Percentiles rank a stretch among this genome's conserved stretches.
These are phyloP conservation scores for Chaetoceros muelleri DNA, from an alignment of 108 stramenopile species.

Conservation along the genomic window DNA sequence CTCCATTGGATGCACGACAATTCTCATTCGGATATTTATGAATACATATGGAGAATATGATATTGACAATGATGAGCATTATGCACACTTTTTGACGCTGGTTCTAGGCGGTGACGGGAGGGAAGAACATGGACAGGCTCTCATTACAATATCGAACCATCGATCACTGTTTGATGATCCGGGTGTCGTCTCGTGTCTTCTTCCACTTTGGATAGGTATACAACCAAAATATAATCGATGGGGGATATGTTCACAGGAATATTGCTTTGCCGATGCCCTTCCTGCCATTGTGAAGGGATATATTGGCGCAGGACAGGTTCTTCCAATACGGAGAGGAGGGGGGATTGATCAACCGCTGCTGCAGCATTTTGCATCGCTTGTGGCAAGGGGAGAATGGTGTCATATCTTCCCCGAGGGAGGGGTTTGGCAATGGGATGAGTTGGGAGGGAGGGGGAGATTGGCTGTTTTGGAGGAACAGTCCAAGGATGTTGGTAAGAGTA, in stretches of 20 bases:
- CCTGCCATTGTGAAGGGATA: constrained; percentile 32
- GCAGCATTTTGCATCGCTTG: constrained; percentile 34
- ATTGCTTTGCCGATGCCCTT: constrained; percentile 47
- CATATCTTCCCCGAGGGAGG: constrained; percentile 68
- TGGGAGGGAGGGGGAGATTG: constrained; percentile 26
- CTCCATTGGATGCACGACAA: constrained; percentile 26
- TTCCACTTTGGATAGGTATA: constrained; percentile 27
- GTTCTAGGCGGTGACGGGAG: constrained; percentile 3
- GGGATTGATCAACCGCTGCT: constrained; percentile 48
- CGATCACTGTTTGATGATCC: constrained; percentile 56
- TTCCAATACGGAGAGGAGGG: constrained; percentile 46
- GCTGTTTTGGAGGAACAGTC: constrained; percentile 1
- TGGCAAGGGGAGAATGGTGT: constrained; percentile 53
- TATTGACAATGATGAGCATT: constrained; percentile 19
- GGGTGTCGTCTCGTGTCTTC: constrained; percentile 35
- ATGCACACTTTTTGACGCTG: constrained; percentile 16
- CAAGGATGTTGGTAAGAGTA: constrained; percentile 11
- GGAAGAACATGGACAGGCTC: constrained; percentile 5
- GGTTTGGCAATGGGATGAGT: constrained; percentile 46
- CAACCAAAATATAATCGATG: constrained; percentile 49
- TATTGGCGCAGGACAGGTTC: constrained; percentile 47
- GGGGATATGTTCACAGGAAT: constrained; percentile 56
- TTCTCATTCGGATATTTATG: constrained; percentile 30
- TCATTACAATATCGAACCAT: constrained; percentile 62
- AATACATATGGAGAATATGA: constrained; percentile 26